Evolutionary conservation across 495 filamentous ascomycete species (phyloP).

Genomic region (Neurospora terricola): DNA sequence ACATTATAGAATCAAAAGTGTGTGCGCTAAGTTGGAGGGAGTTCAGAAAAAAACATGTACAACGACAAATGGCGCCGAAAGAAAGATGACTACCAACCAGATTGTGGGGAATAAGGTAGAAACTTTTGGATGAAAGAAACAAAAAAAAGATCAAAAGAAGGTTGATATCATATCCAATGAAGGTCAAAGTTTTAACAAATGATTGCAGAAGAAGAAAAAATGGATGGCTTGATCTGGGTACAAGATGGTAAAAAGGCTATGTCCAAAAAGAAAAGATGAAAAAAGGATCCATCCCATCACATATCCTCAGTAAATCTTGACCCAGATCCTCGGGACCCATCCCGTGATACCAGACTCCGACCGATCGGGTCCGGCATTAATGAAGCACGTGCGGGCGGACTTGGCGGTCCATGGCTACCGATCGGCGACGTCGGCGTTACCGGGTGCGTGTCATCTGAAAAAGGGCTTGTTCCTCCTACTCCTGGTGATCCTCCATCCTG

Average conservation of each 20-base stretch:
- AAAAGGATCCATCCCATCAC: conserved; percentile 17
- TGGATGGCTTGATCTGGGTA: background rate
- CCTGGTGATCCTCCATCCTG: conserved; percentile 10
- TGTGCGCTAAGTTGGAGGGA: background rate
- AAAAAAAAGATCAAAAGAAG: background rate
- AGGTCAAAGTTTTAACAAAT: background rate
- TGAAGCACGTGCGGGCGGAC: background rate
- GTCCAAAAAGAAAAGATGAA: background rate
- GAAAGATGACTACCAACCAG: background rate
- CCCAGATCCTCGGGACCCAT: conserved; percentile 33
- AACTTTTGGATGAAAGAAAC: background rate
- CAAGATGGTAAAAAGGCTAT: background rate
- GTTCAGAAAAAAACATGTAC: background rate
- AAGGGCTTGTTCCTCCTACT: conserved; percentile 22
- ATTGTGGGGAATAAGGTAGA: background rate
- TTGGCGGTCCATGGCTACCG: background rate
- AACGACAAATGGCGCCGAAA: background rate
- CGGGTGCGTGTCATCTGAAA: conserved; percentile 15
- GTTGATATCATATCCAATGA: background rate
- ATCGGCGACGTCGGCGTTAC: conserved; percentile 20
- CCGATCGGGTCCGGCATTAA: conserved; percentile 28
- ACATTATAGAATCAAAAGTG: background rate
- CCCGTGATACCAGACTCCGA: conserved; percentile 34
- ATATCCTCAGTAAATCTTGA: conserved; percentile 46
- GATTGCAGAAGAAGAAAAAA: background rate